A percentile compares a stretch with the other conserved stretches of the same genome.
These are phyloP conservation scores for Solanum hybrid DNA, from an alignment of 305 asterid species.

Conservation along the genomic window DNA sequence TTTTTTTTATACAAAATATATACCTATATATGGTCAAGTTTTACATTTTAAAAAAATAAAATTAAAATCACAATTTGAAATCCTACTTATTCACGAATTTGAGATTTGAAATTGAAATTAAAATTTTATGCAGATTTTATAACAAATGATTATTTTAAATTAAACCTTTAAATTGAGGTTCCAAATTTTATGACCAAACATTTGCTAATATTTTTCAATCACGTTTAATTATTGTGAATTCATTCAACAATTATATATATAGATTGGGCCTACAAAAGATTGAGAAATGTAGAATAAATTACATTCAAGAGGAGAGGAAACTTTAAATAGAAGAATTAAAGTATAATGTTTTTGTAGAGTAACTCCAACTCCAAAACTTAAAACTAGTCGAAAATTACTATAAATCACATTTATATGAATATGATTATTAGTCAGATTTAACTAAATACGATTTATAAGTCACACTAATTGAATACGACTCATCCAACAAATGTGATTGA, in stretches of 20 bases:
- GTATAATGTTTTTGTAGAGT: neutral
- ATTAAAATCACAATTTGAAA: neutral
- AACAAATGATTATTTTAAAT: neutral
- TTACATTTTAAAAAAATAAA: too few species aligned
- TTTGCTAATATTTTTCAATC: slow-evolving; percentile 13
- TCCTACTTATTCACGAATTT: neutral
- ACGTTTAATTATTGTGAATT: neutral
- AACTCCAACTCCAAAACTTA: neutral
- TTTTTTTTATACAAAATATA: too few species aligned
- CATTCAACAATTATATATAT: neutral
- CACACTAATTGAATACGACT: neutral
- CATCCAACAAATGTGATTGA: neutral
- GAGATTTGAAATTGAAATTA: neutral
- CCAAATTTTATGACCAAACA: neutral
- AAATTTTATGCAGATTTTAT: neutral
- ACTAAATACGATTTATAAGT: neutral
- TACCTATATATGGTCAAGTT: neutral
- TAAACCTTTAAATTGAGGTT: neutral
- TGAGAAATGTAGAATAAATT: neutral
- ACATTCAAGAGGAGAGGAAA: neutral
- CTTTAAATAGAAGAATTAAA: neutral
- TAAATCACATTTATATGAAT: neutral
- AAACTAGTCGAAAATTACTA: neutral
- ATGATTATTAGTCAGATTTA: neutral
- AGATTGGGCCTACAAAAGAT: neutral